A percentile compares a stretch with the other conserved stretches of the same genome.
Conservation (phyloP, 1,284 basidiomycete genomes). For the Cerioporus squamosus region DNA sequence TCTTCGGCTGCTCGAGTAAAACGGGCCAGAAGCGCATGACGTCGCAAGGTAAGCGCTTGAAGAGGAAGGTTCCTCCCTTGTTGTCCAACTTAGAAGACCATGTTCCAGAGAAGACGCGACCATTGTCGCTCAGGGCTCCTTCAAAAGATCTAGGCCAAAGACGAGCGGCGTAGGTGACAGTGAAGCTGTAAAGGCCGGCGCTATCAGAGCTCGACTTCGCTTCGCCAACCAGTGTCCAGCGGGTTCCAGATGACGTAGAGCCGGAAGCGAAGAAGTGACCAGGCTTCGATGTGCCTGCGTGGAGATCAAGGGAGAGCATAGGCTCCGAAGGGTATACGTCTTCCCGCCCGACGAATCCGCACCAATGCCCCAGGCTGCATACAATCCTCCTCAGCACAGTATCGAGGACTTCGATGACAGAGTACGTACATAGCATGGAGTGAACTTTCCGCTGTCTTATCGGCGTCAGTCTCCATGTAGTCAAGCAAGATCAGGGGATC, state of each 20-base stretch:
- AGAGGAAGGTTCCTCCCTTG: constrained; percentile 9
- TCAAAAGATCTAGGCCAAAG: constrained; percentile 7
- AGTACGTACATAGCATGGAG: constrained; percentile 7
- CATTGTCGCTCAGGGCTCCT: constrained; percentile 10
- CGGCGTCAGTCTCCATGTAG: neutral
- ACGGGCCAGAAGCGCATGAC: constrained; percentile 10
- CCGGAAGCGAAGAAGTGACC: constrained; percentile 10
- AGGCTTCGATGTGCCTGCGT: neutral
- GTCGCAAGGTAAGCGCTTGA: constrained; percentile 12
- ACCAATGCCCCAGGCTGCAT: constrained; percentile 15
- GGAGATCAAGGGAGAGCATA: constrained; percentile 10
- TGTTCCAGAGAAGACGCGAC: constrained; percentile 10
- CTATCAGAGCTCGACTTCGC: constrained; percentile 3
- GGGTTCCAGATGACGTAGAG: constrained; percentile 4
- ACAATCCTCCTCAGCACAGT: neutral
- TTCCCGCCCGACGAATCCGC: constrained; percentile 8
- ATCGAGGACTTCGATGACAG: too few relatives aligned
- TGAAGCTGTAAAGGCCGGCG: constrained; percentile 11
- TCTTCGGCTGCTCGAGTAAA: neutral
- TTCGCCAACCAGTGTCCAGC: constrained; percentile 8
- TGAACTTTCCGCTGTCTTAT: neutral
- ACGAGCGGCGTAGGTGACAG: constrained; percentile 7
- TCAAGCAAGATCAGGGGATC: constrained; percentile 6
- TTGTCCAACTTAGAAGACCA: constrained; percentile 11
- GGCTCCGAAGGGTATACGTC: constrained; percentile 10